Evolutionary conservation across 1,284 basidiomycete genomes (phyloP), one percentile per base, ranked within the genome.

Genomic region (Agaricales sp.): DNA sequence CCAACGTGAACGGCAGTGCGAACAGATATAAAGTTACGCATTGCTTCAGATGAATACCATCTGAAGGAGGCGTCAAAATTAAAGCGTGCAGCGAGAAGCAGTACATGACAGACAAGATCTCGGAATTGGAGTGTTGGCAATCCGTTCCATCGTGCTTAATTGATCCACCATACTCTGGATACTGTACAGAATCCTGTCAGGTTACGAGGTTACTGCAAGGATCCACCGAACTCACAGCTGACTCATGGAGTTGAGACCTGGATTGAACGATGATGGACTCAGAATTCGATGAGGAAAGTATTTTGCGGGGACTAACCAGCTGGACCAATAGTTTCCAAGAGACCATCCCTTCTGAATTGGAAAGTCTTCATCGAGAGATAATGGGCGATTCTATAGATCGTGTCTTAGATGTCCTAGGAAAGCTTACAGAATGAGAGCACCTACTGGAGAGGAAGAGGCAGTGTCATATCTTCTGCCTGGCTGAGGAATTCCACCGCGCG

Each of bases 41-140:
- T 78, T 95, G 92, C 65, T 95, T 95, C 58, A 95, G 71, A 64
- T 95, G 92, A 54, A 94, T 88, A 38, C 86, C 77, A 56, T 87
- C 82, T 85, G 54, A 19, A 49, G 12, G 22, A 41, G 6, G 38
- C 4, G 13, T 6, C 23, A 18, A 52, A 26, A 48, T 13, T 55
- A n/a, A 43, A 6, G 19, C 4, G 2, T 22, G 12, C 24, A 22
- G 20, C n/a, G 21, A 30, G 2, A 39, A 47, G 25, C 12, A 6
- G 47, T 44, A 14, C 41, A 47, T 53, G 12, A 59, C 78, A 46
- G 59, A 83, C 86, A 89, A 38, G 82, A 83, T 38, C 75, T 66
- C 18, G 87, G 87, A 50, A 90, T 90, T 0, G 86, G 87, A 13
- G 87, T 87, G 59, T 87, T 89, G 2, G 85, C 85, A 44, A 93